phyloP scores from a whole-genome alignment of 371 early-diverging fungal species.

The Haplosporangium sp. region DNA sequence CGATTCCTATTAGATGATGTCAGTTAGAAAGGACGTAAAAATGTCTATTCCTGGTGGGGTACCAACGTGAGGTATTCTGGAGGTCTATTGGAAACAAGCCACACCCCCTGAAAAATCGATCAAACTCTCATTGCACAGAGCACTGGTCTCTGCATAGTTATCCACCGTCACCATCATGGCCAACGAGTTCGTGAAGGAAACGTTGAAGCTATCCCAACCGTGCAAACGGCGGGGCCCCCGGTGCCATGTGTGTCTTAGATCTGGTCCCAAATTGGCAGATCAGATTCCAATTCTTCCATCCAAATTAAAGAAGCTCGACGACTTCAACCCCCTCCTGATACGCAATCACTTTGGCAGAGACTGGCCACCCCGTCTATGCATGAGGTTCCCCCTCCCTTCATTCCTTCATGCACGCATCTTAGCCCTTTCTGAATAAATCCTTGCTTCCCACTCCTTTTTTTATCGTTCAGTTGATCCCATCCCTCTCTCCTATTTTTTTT shows the following conservation, averaged over 20 bases:
- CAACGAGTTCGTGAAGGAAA: no score
- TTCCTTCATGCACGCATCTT: conserved; percentile 4
- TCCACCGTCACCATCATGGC: no score
- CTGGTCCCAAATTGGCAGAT: no score
- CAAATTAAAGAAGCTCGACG: not conserved
- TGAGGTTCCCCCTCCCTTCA: conserved; percentile 31
- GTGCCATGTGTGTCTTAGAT: no score
- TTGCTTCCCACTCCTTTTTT: conserved; percentile 53
- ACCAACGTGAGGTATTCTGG: no score
- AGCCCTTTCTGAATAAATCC: conserved; percentile 15
- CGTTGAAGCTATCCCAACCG: no score
- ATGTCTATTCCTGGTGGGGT: not conserved
- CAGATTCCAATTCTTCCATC: not conserved
- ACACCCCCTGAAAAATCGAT: no score
- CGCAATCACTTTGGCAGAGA: not conserved
- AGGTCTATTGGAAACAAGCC: no score
- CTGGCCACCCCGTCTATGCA: conserved; percentile 22
- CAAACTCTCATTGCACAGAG: no score
- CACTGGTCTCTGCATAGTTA: no score
- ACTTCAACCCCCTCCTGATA: conserved; percentile 12
- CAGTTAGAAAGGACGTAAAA: not conserved
- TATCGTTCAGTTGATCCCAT: conserved; percentile 24
- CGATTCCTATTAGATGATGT: conserved; percentile 31
- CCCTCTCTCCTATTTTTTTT: conserved; percentile 47
- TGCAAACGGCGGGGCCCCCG: no score